These are phyloP conservation scores for Chytridiales sp. DNA, from an alignment of 371 early-diverging fungal genomes.

Conservation along the genomic window DNA sequence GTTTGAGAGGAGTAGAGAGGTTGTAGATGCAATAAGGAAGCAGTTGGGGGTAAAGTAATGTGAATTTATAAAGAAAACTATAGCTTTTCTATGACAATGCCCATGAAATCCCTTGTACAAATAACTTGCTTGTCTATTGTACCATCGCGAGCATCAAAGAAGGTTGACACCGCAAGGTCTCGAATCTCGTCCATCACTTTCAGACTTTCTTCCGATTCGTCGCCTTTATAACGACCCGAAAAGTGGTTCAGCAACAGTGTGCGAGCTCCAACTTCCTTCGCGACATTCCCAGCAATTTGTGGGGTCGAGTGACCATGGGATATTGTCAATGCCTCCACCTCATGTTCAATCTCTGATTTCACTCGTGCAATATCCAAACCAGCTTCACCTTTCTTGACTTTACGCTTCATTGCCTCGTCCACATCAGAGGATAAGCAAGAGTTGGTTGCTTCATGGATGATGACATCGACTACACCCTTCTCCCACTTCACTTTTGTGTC, in stretches of 20 bases:
- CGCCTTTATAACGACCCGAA: slow-evolving; percentile 57
- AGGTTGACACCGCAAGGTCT: slow-evolving; percentile 39
- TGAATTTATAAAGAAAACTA: too few species aligned
- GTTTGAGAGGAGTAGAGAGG: too few species aligned
- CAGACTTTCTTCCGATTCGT: slow-evolving; percentile 41
- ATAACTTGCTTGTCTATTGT: too few species aligned
- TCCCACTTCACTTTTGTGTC: slow-evolving; percentile 15
- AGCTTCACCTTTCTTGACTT: slow-evolving; percentile 23
- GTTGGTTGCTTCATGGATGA: slow-evolving; percentile 67
- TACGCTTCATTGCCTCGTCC: slow-evolving; percentile 3
- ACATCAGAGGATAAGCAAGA: slow-evolving; percentile 41
- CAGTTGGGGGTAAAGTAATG: too few species aligned
- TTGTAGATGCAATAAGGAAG: too few species aligned
- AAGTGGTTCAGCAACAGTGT: slow-evolving; percentile 61
- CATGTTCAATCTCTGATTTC: too few species aligned
- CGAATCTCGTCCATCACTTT: slow-evolving; percentile 59
- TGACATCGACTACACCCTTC: slow-evolving; percentile 29
- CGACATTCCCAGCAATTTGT: slow-evolving; percentile 59
- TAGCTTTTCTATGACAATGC: too few species aligned
- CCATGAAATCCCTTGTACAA: slow-evolving; percentile 29
- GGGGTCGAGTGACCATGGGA: slow-evolving; percentile 65
- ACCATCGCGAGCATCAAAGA: slow-evolving; percentile 37
- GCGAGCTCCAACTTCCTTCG: slow-evolving; percentile 44
- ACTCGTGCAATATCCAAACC: not conserved
- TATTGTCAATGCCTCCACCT: slow-evolving; percentile 28